These are phyloP conservation scores for Globisporangium megalacanthum DNA, from an alignment of 352 stramenopile genomes.

Conservation along the genomic window DNA sequence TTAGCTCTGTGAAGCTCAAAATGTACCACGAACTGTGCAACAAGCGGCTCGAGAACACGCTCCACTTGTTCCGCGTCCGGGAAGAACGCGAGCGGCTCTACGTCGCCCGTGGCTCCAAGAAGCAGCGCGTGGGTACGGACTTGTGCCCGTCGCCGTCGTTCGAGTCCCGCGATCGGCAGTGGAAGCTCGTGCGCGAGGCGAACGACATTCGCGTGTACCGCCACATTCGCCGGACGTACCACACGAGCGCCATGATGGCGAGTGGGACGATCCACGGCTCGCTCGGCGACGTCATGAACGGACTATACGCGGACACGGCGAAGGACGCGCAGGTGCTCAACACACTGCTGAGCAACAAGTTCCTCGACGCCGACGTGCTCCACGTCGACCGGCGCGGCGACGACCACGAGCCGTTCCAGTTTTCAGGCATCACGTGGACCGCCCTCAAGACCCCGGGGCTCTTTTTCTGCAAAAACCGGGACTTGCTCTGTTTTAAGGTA, in stretches of 20 bases:
- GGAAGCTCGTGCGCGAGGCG: slow-evolving; percentile 62
- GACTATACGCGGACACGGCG: slow-evolving; percentile 69
- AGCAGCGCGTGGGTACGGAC: slow-evolving; percentile 11
- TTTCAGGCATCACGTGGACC: slow-evolving; percentile 69
- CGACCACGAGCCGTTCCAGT: slow-evolving; percentile 59
- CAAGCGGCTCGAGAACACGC: slow-evolving; percentile 31
- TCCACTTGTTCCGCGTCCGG: slow-evolving; percentile 39
- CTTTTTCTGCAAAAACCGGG: slow-evolving; percentile 54
- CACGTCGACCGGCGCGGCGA: slow-evolving; percentile 61
- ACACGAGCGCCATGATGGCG: slow-evolving; percentile 48
- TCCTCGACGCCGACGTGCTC: slow-evolving; percentile 54
- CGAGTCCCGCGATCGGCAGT: slow-evolving; percentile 27
- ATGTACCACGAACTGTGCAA: slow-evolving; percentile 47
- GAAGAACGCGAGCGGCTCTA: slow-evolving; percentile 32
- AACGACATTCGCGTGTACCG: slow-evolving; percentile 61
- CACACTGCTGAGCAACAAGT: slow-evolving; percentile 46
- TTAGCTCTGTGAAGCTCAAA: slow-evolving; percentile 34
- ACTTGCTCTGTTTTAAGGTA: slow-evolving; percentile 74
- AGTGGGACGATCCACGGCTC: slow-evolving; percentile 54
- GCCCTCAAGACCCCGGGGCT: slow-evolving; percentile 48
- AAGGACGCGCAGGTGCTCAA: slow-evolving; percentile 58
- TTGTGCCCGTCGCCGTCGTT: slow-evolving; percentile 4
- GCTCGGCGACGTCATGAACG: slow-evolving; percentile 70
- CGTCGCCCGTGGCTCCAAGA: slow-evolving; percentile 13
- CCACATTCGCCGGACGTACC: slow-evolving; percentile 31